phyloP scores from a whole-genome alignment of 805 yeast genomes.

The Suhomyces kilbournensis region DNA sequence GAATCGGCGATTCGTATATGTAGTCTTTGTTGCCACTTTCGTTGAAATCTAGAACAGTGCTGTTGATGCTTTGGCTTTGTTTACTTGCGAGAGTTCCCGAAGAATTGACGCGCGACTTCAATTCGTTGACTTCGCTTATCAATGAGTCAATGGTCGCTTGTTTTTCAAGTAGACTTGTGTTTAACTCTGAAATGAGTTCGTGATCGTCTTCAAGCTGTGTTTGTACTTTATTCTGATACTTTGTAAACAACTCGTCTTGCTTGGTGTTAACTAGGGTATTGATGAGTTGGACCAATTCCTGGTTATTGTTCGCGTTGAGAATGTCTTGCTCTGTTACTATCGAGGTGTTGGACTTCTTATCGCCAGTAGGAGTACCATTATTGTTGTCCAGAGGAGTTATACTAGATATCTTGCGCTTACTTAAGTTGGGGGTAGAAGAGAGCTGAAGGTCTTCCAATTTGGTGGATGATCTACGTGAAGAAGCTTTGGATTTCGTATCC shows the following conservation, averaged over 20 bases:
- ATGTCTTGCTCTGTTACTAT: constrained; percentile 31
- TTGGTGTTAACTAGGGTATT: constrained; percentile 29
- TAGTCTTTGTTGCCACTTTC: constrained; percentile 2
- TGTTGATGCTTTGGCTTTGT: not conserved
- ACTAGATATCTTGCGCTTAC: not conserved
- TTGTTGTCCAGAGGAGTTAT: not conserved
- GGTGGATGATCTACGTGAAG: not conserved
- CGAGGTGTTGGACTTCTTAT: constrained; percentile 3
- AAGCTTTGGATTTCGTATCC: not conserved
- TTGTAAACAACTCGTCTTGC: constrained; percentile 30
- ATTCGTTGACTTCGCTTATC: constrained; percentile 13
- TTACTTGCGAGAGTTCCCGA: not conserved
- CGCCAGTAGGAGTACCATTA: not conserved
- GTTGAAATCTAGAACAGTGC: not conserved
- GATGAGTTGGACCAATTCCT: constrained; percentile 27
- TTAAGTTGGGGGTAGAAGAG: not conserved
- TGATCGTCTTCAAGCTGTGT: constrained; percentile 16
- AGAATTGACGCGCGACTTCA: constrained; percentile 3
- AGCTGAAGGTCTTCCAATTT: not conserved
- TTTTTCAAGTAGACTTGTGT: constrained; percentile 22
- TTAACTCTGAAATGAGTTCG: constrained; percentile 21
- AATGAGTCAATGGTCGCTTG: constrained; percentile 27
- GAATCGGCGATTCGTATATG: constrained; percentile 32
- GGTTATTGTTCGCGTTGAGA: constrained; percentile 21
- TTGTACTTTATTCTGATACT: constrained; percentile 20